Evolutionary conservation across 345 rosid species (phyloP).

Genomic region (Syzygium oleosum): DNA sequence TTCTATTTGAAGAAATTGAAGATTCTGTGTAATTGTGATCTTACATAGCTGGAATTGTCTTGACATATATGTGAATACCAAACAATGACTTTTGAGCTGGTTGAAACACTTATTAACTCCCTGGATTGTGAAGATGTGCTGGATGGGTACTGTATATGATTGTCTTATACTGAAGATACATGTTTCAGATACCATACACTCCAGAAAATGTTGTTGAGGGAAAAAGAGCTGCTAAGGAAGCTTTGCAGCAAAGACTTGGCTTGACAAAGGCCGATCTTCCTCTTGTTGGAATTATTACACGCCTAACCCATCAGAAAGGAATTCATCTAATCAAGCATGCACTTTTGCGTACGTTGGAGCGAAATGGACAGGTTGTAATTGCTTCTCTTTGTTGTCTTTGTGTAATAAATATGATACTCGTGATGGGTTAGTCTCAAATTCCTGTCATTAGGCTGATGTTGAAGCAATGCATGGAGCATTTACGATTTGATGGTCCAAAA

Average conservation of each 20-base stretch:
- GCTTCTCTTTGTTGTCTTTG: not conserved
- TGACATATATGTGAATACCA: not conserved
- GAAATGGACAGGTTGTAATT: conserved; percentile 70
- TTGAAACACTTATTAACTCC: not conserved
- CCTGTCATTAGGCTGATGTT: not conserved
- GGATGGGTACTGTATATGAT: not conserved
- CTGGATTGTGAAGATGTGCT: not conserved
- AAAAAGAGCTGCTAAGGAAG: conserved; percentile 81
- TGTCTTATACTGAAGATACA: not conserved
- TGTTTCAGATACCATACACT: conserved; percentile 49
- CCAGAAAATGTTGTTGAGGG: conserved; percentile 80
- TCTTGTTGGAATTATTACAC: conserved; percentile 69
- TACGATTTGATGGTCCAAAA: not conserved
- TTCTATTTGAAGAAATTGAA: not conserved
- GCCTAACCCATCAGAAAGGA: conserved; percentile 96
- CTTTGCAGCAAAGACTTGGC: conserved; percentile 71
- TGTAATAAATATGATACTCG: not conserved
- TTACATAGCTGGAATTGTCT: not conserved
- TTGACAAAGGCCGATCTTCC: conserved; percentile 56
- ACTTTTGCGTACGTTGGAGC: conserved; percentile 65
- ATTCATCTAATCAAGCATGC: conserved; percentile 94
- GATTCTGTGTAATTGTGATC: not conserved
- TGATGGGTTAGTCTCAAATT: not conserved
- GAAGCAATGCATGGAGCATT: not conserved
- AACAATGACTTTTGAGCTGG: not conserved